A percentile compares a stretch with the other conserved stretches of the same genome.
Evolutionary conservation across 768 basidiomycete species (phyloP).

Genomic region (Suillus tomentosus): DNA sequence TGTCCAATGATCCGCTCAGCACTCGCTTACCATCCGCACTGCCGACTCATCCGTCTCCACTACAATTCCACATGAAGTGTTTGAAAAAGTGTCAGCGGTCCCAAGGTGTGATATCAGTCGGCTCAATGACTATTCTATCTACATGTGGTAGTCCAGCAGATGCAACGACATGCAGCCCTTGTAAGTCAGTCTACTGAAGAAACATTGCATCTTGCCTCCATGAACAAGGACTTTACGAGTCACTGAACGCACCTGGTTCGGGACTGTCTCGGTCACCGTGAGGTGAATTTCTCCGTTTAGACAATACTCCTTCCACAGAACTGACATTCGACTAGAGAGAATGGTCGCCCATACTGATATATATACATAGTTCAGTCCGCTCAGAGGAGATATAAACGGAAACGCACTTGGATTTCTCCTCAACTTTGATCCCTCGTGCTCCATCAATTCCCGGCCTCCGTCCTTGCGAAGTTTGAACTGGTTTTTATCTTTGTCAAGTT

Average conservation of each 20-base stretch:
- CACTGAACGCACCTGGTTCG: conserved; percentile 59
- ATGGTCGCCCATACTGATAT: conserved; percentile 94
- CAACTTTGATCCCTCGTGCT: conserved; percentile 41
- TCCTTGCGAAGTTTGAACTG: conserved; percentile 44
- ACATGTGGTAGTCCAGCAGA: background rate
- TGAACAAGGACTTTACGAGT: background rate
- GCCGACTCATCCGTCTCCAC: background rate
- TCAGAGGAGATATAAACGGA: conserved; percentile 84
- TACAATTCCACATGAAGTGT: background rate
- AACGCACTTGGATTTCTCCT: conserved; percentile 95
- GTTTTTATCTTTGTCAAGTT: conserved; percentile 92
- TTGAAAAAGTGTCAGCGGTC: background rate
- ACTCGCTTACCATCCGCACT: too few species aligned
- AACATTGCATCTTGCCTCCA: background rate
- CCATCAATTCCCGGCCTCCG: conserved; percentile 20
- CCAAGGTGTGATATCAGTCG: background rate
- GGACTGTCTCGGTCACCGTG: conserved; percentile 89
- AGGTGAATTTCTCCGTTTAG: conserved; percentile 45
- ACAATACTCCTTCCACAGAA: background rate
- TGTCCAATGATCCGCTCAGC: too few species aligned
- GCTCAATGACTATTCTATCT: background rate
- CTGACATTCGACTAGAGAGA: conserved; percentile 41
- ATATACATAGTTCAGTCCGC: conserved; percentile 84
- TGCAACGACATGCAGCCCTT: background rate
- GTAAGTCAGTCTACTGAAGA: background rate